Conservation (phyloP, 805 yeast species). For the Saccharomyces jurei region DNA sequence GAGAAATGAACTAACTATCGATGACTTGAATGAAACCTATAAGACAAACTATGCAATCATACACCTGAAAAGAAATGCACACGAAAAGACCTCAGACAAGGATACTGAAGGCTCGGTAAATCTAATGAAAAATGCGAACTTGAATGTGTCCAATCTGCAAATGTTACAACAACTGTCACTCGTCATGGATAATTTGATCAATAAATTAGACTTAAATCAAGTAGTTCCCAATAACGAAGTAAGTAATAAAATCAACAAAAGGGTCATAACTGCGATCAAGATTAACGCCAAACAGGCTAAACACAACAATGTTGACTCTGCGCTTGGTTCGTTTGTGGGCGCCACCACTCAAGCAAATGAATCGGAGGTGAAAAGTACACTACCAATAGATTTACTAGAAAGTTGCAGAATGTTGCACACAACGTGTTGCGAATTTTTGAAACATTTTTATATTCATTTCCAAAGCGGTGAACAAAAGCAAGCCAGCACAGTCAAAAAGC, state of each 20-base stretch:
- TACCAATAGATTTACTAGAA: constrained; percentile 38
- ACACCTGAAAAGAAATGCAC: constrained; percentile 21
- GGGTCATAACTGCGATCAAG: constrained; percentile 41
- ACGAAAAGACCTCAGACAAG: neutral
- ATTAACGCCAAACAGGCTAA: constrained; percentile 48
- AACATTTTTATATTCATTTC: constrained; percentile 66
- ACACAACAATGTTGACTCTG: constrained; percentile 22
- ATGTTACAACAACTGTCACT: constrained; percentile 13
- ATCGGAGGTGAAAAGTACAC: constrained; percentile 26
- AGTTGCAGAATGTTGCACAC: constrained; percentile 55
- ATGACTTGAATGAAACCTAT: constrained; percentile 44
- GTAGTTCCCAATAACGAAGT: constrained; percentile 16
- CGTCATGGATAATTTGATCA: constrained; percentile 13
- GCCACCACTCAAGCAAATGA: constrained; percentile 18
- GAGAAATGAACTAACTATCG: constrained; percentile 40
- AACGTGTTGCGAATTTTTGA: constrained; percentile 65
- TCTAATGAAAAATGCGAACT: neutral
- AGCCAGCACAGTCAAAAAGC: constrained; percentile 36
- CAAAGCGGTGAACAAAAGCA: constrained; percentile 42
- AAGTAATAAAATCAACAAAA: constrained; percentile 30
- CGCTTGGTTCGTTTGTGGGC: constrained; percentile 21
- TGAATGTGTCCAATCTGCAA: neutral
- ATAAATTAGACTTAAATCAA: constrained; percentile 25
- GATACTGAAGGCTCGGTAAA: neutral
- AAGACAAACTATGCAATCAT: constrained; percentile 47